phyloP scores from a whole-genome alignment of 108 stramenopile species.

The Nannochloropsis salina region DNA sequence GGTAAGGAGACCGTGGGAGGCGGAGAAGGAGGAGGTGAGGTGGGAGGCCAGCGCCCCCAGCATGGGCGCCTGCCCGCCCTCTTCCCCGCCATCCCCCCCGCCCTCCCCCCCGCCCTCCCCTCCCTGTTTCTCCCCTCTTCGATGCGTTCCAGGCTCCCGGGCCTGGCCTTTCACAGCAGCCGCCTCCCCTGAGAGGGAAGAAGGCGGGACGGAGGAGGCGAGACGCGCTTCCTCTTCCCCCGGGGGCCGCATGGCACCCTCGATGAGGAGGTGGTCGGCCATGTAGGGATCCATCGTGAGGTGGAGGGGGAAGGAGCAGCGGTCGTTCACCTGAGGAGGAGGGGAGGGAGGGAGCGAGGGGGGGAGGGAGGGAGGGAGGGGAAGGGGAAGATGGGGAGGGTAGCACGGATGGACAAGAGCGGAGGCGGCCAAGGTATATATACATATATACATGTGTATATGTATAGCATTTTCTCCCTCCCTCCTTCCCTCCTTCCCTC shows the following conservation, averaged over 20 bases:
- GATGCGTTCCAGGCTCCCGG: not conserved
- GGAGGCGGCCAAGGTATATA: too few relatives aligned
- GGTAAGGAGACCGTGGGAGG: not conserved
- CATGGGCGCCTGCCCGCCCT: not conserved
- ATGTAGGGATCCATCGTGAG: slow-evolving; percentile 53
- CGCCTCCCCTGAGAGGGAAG: too few relatives aligned
- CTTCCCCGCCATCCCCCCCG: not conserved
- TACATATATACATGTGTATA: too few relatives aligned
- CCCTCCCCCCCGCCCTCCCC: not conserved
- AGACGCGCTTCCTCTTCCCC: too few relatives aligned
- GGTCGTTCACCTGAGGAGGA: slow-evolving; percentile 35
- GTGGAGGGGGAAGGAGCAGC: slow-evolving; percentile 49
- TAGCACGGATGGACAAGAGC: not conserved
- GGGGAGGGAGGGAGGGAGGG: not conserved
- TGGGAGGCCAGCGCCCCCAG: not conserved
- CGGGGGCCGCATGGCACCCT: too few relatives aligned
- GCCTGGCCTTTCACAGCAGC: too few relatives aligned
- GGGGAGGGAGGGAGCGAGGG: not conserved
- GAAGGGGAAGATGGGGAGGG: not conserved
- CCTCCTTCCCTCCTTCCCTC: not conserved
- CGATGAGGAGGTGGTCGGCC: slow-evolving; percentile 25
- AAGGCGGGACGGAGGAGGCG: too few relatives aligned
- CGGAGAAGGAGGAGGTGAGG: not conserved
- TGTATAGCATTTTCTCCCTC: not conserved
- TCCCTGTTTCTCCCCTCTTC: not conserved